Evolutionary conservation across 2,329 filamentous ascomycete species (phyloP), one percentile per base, ranked within the genome.

Genomic region (Trichoderma sp.): DNA sequence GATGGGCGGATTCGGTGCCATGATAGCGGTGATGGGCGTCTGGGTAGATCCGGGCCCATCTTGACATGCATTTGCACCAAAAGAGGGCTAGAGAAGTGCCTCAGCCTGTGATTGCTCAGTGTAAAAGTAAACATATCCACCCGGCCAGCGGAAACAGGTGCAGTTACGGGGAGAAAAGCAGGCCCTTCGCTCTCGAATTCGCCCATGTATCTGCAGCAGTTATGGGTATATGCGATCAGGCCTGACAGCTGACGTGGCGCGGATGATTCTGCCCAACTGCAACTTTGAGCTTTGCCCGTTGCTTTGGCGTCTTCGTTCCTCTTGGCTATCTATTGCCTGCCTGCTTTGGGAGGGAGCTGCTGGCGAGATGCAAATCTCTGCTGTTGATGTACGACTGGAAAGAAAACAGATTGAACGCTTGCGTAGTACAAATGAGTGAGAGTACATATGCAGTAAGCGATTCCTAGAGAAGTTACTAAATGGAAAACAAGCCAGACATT

Each of bases 21-120:
- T 55, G 40, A 43, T 43, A 2, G 19, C 40, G 7, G 16, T 19
- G 40, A 43, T 58, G 53, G 63, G 63, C 55, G 53, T 29, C 53
- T 66, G 63, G 53, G 35, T 58, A 35, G 57, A 66, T 57, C n/a
- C 53, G 40, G 40, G 7, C n/a, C 19, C 40, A 24, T 43, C 4
- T 19, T 57, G 29, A 37, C 19, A 58, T 49, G 19, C 53, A 24
- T 52, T 52, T 63, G 60, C 40, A 43, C 37, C 37, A 19, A 43
- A 19, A 43, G 2, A 19, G 37, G 37, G 11, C 33, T 19, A 43
- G 19, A 43, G 16, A 19, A n/a, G 40, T 43, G 13, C 19, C 8
- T 19, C 19, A 13, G 3, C 6, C 40, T 19, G 27, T 27, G 52
- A 31, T 27, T 16, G 21, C 14, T 16, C 24, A 1, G 21, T 55